Percentiles rank a stretch among this genome's conserved stretches.
Evolutionary conservation across 2,329 filamentous ascomycete genomes (phyloP).

Genomic region (Pseudofabraea citricarpa): DNA sequence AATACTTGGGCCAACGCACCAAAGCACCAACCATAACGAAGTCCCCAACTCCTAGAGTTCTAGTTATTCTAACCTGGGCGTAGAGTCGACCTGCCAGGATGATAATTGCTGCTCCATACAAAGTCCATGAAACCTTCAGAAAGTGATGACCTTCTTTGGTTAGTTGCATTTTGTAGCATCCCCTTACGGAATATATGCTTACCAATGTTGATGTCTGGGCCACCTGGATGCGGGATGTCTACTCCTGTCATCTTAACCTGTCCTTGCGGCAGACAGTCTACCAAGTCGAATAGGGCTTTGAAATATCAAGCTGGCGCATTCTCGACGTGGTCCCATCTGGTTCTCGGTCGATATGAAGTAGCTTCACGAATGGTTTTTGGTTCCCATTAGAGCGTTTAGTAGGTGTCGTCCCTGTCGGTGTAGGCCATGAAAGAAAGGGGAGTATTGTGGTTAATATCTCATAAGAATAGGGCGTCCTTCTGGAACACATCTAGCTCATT

Average conservation of each 20-base stretch:
- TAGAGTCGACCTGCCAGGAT: slow-evolving; percentile 4
- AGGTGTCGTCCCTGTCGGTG: too few relatives aligned
- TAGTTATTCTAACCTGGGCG: slow-evolving; percentile 4
- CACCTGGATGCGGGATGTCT: slow-evolving; percentile 3
- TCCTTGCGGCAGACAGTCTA: too few relatives aligned
- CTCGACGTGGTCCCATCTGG: too few relatives aligned
- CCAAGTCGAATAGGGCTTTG: too few relatives aligned
- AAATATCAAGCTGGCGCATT: too few relatives aligned
- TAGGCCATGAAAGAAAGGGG: too few relatives aligned
- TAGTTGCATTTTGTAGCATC: not conserved
- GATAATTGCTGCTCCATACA: not conserved
- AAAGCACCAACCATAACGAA: slow-evolving; percentile 3
- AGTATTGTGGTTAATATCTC: too few relatives aligned
- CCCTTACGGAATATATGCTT: not conserved
- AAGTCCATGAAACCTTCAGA: slow-evolving; percentile 1
- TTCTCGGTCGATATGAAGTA: too few relatives aligned
- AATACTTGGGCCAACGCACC: not conserved
- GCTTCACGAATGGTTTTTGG: too few relatives aligned
- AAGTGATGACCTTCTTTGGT: not conserved
- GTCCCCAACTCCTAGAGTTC: slow-evolving; percentile 3
- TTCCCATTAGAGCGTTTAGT: too few relatives aligned
- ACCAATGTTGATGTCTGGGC: slow-evolving; percentile 5
- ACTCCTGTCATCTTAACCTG: not conserved
- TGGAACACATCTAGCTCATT: too few relatives aligned
- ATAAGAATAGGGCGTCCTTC: too few relatives aligned